Evolutionary conservation across 2,329 filamentous ascomycete species (phyloP), one percentile per base, ranked within the genome.

Genomic region (Xylaria sp.): DNA sequence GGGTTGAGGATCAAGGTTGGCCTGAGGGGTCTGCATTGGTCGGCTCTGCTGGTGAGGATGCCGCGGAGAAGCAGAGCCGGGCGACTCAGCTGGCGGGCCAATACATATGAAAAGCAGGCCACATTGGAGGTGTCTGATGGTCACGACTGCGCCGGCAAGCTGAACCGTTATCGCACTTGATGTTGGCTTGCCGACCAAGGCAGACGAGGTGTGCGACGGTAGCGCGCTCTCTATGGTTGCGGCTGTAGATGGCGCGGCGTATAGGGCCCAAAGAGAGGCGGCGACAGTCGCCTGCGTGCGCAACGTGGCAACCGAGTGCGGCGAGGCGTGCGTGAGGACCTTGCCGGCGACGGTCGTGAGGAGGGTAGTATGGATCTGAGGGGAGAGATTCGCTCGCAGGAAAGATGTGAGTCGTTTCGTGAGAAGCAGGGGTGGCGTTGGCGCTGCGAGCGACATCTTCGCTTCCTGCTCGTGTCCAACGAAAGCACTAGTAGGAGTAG

Each of bases 201-300:
- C 20, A 10, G 71, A 52, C 25, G 68, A 59, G 10, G 66, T n/a
- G 23, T 69, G 69, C 10, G 73, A 52, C 18, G 82, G 82, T 6
- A 85, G 77, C 0, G 84, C 81, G 13, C 82, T 80, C 44, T 82
- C 78, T 6, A 87, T 78, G 63, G 81, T 78, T 57, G 79, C 75
- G 34, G 81, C 81, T 13, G 82, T 81, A 28, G 82, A 80, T 5
- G 76, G 73, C 8, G 80, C 75, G 50, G 85, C 82, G 78, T 91
- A 89, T 52, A 90, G 84, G 23, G 84, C 82, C 82, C 88, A 89
- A 23, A 91, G 84, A 6, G 86, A 89, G 67, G 88, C 87, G 51
- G 89, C 89, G 69, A 91, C 87, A 67, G 89, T 90, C 74, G 87
- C 87, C 78, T 90, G 88, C 10, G 87, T 88, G 75, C 89, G 88